Percentiles rank a stretch among this genome's conserved stretches.
These are phyloP conservation scores for Acorus gramineus DNA, from an alignment of 106 monocot genomes.

Conservation along the genomic window DNA sequence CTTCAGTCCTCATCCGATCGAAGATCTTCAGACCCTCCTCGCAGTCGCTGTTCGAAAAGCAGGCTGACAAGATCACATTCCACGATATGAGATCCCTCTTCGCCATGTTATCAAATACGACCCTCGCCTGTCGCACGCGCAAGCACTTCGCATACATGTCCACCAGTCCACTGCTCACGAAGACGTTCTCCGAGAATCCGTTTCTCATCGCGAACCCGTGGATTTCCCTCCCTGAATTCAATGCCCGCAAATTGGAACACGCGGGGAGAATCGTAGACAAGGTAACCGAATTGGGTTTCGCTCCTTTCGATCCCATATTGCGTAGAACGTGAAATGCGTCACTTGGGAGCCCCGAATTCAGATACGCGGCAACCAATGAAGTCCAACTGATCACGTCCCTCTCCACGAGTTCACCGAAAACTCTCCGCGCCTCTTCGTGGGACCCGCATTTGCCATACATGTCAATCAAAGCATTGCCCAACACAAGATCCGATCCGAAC, in stretches of 20 bases:
- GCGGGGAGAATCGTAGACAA: conserved; percentile 34
- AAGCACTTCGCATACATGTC: conserved; percentile 48
- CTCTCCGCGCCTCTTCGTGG: conserved; percentile 18
- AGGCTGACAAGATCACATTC: conserved; percentile 51
- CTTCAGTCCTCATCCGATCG: conserved; percentile 24
- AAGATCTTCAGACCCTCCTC: conserved; percentile 47
- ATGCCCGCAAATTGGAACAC: conserved; percentile 24
- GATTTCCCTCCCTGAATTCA: conserved; percentile 30
- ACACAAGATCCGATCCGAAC: conserved; percentile 17
- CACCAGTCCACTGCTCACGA: conserved; percentile 35
- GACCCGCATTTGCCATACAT: conserved; percentile 62
- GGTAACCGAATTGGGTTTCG: conserved; percentile 42
- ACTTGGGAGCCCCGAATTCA: conserved; percentile 8
- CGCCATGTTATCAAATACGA: conserved; percentile 35
- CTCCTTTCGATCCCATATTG: conserved; percentile 25
- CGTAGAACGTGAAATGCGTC: conserved; percentile 29
- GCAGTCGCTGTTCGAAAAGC: conserved; percentile 30
- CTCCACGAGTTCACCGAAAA: conserved; percentile 27
- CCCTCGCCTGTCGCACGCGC: conserved; percentile 21
- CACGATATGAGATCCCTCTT: conserved; percentile 39
- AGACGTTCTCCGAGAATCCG: conserved; percentile 28
- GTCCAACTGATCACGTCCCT: conserved; percentile 68
- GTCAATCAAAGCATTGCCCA: conserved; percentile 50
- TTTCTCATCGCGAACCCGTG: conserved; percentile 41
- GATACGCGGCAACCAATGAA: conserved; percentile 31